Evolutionary conservation across 148 eudicot species (phyloP).

Genomic region (Euryodendron excelsum): DNA sequence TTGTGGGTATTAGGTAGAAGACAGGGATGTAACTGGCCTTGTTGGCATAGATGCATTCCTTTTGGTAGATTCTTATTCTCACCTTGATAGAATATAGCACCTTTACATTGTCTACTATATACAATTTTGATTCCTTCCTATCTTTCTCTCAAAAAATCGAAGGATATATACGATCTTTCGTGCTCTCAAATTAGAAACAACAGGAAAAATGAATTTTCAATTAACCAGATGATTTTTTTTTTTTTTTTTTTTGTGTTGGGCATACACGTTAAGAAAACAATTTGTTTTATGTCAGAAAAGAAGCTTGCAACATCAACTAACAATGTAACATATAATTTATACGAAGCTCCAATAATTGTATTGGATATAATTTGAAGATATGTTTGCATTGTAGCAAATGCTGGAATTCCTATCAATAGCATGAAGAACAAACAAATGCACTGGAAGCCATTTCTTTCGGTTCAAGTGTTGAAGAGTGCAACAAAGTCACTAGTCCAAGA

Average conservation of each 20-base stretch:
- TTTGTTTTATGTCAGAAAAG: no score
- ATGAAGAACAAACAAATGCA: background rate
- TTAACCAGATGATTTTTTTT: background rate
- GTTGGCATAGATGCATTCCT: constrained; percentile 1
- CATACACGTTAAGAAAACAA: no score
- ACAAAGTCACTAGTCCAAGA: background rate
- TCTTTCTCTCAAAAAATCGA: background rate
- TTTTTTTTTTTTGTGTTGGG: no score
- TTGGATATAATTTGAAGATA: background rate
- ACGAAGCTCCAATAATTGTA: background rate
- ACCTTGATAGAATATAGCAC: constrained; percentile 15
- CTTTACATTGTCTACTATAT: background rate
- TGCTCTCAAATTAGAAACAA: background rate
- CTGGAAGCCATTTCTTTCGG: constrained; percentile 13
- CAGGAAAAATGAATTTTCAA: no score
- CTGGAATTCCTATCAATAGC: constrained; percentile 4
- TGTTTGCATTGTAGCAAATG: background rate
- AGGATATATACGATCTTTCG: background rate
- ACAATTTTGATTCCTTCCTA: background rate
- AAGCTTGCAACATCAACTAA: no score
- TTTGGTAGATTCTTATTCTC: constrained; percentile 1
- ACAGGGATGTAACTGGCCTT: constrained; percentile 10
- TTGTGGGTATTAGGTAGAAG: constrained; percentile 13
- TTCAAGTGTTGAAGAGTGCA: constrained; percentile 1
- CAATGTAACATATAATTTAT: no score